phyloP scores from a whole-genome alignment of 441 rosid genomes.

The Gossypium davidsonii region DNA sequence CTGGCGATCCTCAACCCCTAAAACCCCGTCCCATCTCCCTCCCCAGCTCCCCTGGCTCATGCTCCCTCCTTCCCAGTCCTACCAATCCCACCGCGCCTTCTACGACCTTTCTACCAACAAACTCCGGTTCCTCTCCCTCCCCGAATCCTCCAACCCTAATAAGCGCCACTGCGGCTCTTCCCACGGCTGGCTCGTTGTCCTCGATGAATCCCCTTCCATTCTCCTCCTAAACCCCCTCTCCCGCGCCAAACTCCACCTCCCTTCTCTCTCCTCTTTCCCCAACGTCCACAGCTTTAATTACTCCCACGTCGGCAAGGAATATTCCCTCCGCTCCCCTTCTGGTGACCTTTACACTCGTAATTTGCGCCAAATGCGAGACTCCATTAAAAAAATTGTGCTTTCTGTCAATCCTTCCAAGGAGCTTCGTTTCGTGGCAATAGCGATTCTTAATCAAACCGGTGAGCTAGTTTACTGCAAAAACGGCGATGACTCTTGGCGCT shows the following conservation, averaged over 20 bases:
- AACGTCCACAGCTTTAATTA: constrained; percentile 39
- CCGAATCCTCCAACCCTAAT: constrained; percentile 25
- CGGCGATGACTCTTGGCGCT: constrained; percentile 35
- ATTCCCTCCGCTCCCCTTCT: constrained; percentile 19
- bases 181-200: constrained; percentile 51
- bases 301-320: constrained; percentile 45
- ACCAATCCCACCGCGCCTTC: constrained; percentile 32
- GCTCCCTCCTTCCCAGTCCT: constrained; percentile 34
- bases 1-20: constrained; percentile 35
- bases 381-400: constrained; percentile 41
- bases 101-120: constrained; percentile 35
- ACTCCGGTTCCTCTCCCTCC: constrained; percentile 31
- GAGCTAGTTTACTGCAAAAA: constrained; percentile 39
- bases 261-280: constrained; percentile 47
- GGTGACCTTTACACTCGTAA: constrained; percentile 21
- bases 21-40: constrained; percentile 39
- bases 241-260: constrained; percentile 35
- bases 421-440: constrained; percentile 30
- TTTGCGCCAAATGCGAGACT: constrained; percentile 46
- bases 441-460: constrained; percentile 32
- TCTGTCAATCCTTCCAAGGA: constrained; percentile 39
- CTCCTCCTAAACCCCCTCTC: constrained; percentile 47
- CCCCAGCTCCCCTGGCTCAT: constrained; percentile 64
- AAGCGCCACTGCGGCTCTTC: constrained; percentile 56
- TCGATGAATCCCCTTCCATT: constrained; percentile 40